These are phyloP conservation scores for Chytriomyces sp. DNA, from an alignment of 192 early-diverging fungal genomes.

Conservation along the genomic window DNA sequence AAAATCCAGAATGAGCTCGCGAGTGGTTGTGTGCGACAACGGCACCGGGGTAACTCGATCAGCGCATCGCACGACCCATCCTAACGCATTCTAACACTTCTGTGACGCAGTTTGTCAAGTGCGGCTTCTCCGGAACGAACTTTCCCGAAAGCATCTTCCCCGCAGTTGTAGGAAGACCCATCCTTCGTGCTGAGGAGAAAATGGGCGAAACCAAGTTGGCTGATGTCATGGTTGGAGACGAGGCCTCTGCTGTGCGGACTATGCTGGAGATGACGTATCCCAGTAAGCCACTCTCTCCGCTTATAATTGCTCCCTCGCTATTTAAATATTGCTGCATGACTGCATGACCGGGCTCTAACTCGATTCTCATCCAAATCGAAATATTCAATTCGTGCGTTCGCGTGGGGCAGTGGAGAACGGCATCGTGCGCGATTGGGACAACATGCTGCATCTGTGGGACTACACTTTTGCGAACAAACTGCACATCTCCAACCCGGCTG, in stretches of 20 bases:
- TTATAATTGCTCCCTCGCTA: no score
- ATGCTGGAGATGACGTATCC: slow-evolving; percentile 97
- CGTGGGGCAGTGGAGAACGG: slow-evolving; percentile 83
- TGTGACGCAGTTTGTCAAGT: slow-evolving; percentile 86
- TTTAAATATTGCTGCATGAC: no score
- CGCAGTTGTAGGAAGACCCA: slow-evolving; percentile 96
- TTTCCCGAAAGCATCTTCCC: slow-evolving; percentile 96
- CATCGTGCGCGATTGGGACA: slow-evolving; percentile 96
- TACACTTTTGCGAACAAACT: slow-evolving; percentile 98
- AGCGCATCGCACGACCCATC: no score
- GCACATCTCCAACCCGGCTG: slow-evolving; percentile 75
- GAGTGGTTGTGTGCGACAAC: slow-evolving; percentile 65
- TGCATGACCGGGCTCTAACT: no score
- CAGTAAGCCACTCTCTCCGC: slow-evolving; percentile 29
- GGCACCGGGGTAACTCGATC: slow-evolving; percentile 54
- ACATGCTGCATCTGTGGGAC: slow-evolving; percentile 94
- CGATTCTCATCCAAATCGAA: no score
- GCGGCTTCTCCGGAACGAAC: slow-evolving; percentile 93
- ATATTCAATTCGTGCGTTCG: no score
- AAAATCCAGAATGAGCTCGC: slow-evolving; percentile 21
- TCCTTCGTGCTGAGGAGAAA: slow-evolving; percentile 93
- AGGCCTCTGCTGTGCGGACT: slow-evolving; percentile 85
- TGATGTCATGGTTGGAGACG: slow-evolving; percentile 98
- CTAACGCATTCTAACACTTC: neutral
- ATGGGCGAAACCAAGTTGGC: slow-evolving; percentile 78